These are phyloP conservation scores for Pelargonium cotyledonis DNA, from an alignment of 441 rosid genomes.

Conservation along the genomic window DNA sequence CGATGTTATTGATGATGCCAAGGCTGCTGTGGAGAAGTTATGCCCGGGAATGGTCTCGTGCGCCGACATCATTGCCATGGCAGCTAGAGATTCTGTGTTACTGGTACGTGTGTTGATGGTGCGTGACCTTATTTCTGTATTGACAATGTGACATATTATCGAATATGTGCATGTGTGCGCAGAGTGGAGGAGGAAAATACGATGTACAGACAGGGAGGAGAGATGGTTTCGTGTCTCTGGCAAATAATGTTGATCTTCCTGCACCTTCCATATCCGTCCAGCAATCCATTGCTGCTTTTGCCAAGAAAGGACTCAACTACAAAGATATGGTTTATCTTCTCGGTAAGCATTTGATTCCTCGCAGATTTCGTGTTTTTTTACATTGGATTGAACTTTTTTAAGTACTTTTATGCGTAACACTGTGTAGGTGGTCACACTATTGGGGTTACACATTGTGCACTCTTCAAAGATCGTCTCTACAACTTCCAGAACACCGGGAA, in stretches of 20 bases:
- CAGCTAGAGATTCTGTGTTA: conserved; percentile 47
- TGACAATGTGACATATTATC: too few species aligned
- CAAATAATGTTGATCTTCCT: conserved; percentile 38
- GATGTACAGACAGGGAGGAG: conserved; percentile 48
- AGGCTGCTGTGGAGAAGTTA: conserved; percentile 30
- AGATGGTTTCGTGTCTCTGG: conserved; percentile 33
- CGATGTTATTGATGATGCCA: conserved; percentile 43
- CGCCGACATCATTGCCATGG: conserved; percentile 58
- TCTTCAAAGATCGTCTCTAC: conserved; percentile 42
- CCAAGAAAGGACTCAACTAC: conserved; percentile 17
- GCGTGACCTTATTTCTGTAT: too few species aligned
- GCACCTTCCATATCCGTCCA: conserved; percentile 28
- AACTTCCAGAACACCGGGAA: conserved; percentile 29
- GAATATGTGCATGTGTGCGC: background rate
- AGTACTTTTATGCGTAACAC: background rate
- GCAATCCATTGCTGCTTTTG: conserved; percentile 28
- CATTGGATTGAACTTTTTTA: background rate
- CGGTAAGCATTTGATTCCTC: conserved; percentile 24
- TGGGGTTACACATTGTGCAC: conserved; percentile 40
- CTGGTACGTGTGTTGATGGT: conserved; percentile 24
- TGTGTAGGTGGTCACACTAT: conserved; percentile 51
- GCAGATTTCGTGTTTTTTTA: too few species aligned
- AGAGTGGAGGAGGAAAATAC: conserved; percentile 40
- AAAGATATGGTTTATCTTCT: conserved; percentile 48
- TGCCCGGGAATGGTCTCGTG: conserved; percentile 47